These are phyloP conservation scores for Rhodofomes roseus DNA, from an alignment of 1,284 basidiomycete genomes.

Conservation along the genomic window DNA sequence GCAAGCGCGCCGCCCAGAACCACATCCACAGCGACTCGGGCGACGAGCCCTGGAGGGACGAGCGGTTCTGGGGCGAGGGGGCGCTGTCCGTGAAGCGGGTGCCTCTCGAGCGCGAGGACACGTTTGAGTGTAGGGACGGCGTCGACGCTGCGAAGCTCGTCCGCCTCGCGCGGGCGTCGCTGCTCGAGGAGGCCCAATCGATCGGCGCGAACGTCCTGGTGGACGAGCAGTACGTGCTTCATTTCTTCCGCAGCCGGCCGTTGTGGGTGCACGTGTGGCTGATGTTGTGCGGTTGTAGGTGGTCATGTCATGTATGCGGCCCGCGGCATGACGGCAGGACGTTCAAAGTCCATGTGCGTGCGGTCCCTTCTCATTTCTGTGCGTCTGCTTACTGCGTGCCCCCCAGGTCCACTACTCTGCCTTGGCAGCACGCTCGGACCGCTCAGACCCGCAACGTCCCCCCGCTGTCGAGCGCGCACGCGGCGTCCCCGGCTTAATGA, in stretches of 20 bases:
- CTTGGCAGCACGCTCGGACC: conserved; percentile 34
- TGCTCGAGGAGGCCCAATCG: conserved; percentile 50
- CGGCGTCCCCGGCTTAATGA: conserved; percentile 35
- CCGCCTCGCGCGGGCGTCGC: conserved; percentile 44
- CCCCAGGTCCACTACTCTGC: conserved; percentile 58
- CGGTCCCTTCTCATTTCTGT: conserved; percentile 1
- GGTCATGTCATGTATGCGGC: conserved; percentile 57
- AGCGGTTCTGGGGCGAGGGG: conserved; percentile 32
- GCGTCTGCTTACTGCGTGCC: conserved; percentile 4
- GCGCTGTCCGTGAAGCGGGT: conserved; percentile 34
- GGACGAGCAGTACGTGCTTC: conserved; percentile 58
- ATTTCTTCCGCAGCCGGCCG: background rate
- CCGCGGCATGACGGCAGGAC: conserved; percentile 47
- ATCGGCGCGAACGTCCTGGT: conserved; percentile 59
- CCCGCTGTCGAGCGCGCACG: conserved; percentile 29
- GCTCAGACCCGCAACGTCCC: conserved; percentile 29
- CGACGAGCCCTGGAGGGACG: conserved; percentile 47
- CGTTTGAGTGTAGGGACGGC: conserved; percentile 56
- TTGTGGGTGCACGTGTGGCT: conserved; percentile 7
- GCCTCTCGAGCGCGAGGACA: conserved; percentile 44
- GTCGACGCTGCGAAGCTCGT: conserved; percentile 60
- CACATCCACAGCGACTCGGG: conserved; percentile 49
- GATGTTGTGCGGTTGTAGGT: conserved; percentile 36
- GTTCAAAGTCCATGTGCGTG: conserved; percentile 58
- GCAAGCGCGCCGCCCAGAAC: conserved; percentile 15